Base-by-base conservation (phyloP, 371 early-diverging fungal species). In the Neoconidiobolus thromboides region DNA sequence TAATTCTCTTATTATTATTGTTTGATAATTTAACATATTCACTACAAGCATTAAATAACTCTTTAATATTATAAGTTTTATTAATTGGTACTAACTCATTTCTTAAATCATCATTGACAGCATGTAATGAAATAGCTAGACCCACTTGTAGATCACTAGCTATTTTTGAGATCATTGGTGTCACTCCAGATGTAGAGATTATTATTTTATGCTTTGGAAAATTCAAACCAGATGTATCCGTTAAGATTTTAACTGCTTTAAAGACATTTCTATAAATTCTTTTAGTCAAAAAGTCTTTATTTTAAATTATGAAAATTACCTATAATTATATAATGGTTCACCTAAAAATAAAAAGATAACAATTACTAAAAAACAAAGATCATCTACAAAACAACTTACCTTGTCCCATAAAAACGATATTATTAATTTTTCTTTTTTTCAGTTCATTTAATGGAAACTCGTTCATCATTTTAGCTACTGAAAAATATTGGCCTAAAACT, bases 341-440 rank as follows among this genome's bases (percentile, higher is more conserved):
- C 81, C 55, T 52, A 52, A 52, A 10, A 9, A 7, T 26, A 26
- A 7, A 46, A 26, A 26, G 26, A 26, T 26, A 26, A 26, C 26
- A 26, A 26, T 26, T 26, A 26, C 26, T 26, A 26, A 26, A 26
- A 14, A 10, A 12, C 14, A 47, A 14, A 47, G 14, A 14, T 10
- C 12, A 14, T 14, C 12, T 14, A 14, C 14, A 12, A 47, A 47
- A 47, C 10, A 14, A 14, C 26, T 7, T 52, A 40, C 84, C 94
- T 75, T 88, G 89, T 36, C 91, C 92, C 94, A 93, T 91, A 64
- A 89, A 91, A 2, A 91, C 92, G 61, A 91, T 83, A 65, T 89
- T 88, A 26, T 79, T 75, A 42, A 93, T 75, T 37, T 67, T 75
- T 42, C 76, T 71, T 55, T 72, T 71, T 14, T 65, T 63, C n/a